A percentile compares a stretch with the other conserved stretches of the same genome.
Conservation (phyloP, 305 asterid species). For the Fraxinus baroniana region DNA sequence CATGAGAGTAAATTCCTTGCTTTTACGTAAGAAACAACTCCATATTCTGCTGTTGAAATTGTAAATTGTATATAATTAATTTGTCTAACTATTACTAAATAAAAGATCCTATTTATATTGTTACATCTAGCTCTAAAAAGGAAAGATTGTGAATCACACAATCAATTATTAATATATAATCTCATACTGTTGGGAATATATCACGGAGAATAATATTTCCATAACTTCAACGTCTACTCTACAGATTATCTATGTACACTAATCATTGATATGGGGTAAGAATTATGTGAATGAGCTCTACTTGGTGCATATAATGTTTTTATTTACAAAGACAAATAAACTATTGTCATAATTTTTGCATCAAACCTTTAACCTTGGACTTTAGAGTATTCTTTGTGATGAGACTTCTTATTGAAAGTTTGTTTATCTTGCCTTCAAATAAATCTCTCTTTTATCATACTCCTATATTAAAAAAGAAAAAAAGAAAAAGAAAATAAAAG, state of each 20-base stretch:
- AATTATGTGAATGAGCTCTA: not conserved
- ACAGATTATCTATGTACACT: not conserved
- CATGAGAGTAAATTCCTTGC: conserved; percentile 90
- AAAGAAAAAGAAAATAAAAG: not conserved
- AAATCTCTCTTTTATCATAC: not conserved
- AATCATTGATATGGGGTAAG: not conserved
- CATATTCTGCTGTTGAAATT: conserved; percentile 3
- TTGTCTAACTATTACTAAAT: not conserved
- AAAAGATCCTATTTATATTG: not conserved
- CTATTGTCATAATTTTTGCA: not conserved
- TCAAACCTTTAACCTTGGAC: not conserved
- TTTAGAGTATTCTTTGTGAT: not conserved
- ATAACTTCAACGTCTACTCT: not conserved
- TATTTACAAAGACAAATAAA: not conserved
- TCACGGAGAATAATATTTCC: not conserved
- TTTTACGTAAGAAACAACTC: conserved; percentile 67
- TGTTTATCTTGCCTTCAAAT: not conserved
- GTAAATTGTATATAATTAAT: not conserved
- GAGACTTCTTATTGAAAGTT: not conserved
- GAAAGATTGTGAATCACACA: not conserved
- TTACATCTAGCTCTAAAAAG: not conserved
- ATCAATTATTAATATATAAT: too few species aligned
- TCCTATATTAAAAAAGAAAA: not conserved
- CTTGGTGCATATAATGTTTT: not conserved
- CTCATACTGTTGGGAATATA: not conserved